phyloP scores from a whole-genome alignment of 441 rosid species.

The Populus tomentosa region DNA sequence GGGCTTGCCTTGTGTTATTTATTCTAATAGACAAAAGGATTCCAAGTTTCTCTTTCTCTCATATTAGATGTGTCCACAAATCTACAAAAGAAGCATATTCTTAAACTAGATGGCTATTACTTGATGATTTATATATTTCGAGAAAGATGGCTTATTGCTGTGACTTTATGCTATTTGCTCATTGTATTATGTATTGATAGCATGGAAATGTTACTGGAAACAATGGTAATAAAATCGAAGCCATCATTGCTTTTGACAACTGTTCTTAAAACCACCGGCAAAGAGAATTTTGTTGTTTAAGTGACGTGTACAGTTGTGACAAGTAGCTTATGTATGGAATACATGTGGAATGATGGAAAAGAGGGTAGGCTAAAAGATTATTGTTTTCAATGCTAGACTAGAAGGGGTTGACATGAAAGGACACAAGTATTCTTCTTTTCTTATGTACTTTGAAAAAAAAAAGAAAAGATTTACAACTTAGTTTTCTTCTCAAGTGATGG shows the following conservation, averaged over 20 bases:
- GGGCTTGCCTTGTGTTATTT: not conserved
- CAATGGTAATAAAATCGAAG: not conserved
- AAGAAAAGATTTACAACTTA: too few relatives aligned
- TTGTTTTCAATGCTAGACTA: not conserved
- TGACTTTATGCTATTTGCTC: not conserved
- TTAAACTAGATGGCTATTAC: not conserved
- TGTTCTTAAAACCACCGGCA: not conserved
- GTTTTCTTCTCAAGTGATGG: not conserved
- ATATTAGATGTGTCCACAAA: not conserved
- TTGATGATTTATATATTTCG: not conserved
- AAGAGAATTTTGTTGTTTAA: not conserved
- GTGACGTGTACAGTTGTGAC: not conserved
- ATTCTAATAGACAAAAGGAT: not conserved
- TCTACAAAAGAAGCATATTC: not conserved
- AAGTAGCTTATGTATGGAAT: not conserved
- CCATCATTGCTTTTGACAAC: not conserved
- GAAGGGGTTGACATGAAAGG: not conserved
- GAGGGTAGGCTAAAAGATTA: not conserved
- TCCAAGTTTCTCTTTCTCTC: not conserved
- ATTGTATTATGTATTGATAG: not conserved
- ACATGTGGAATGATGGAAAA: not conserved
- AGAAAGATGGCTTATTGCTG: not conserved
- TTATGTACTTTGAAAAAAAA: not conserved
- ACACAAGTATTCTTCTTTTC: not conserved
- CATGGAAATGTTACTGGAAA: not conserved